These are phyloP conservation scores for Lyophyllum shimeji DNA, from an alignment of 768 basidiomycete species.

Conservation along the genomic window DNA sequence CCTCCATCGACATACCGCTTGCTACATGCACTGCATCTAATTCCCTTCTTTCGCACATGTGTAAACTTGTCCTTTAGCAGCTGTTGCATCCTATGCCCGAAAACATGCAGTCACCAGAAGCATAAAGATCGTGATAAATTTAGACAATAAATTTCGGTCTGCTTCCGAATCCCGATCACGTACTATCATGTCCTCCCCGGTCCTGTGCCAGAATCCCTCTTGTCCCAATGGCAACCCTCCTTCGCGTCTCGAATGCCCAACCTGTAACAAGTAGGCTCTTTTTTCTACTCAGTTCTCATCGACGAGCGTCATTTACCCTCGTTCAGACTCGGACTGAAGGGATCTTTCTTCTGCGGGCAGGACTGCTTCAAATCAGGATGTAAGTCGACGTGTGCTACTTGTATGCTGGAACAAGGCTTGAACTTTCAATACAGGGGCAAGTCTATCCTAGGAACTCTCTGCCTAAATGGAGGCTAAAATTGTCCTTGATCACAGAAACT, in stretches of 20 bases:
- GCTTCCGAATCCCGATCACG: slow-evolving; percentile 1
- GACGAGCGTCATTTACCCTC: slow-evolving; percentile 15
- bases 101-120: neutral
- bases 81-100: neutral
- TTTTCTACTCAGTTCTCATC: neutral
- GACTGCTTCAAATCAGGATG: slow-evolving; percentile 96
- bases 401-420: slow-evolving; percentile 1
- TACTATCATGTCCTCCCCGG: slow-evolving; percentile 20
- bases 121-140: neutral
- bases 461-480: neutral
- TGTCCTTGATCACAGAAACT: slow-evolving; percentile 54
- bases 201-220: slow-evolving; percentile 64
- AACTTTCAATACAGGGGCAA: slow-evolving; percentile 22
- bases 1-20: slow-evolving; percentile 16
- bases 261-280: slow-evolving; percentile 79
- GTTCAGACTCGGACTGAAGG: slow-evolving; percentile 71
- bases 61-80: slow-evolving; percentile 11
- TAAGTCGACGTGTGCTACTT: slow-evolving; percentile 40
- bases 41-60: slow-evolving; percentile 3
- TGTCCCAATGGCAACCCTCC: slow-evolving; percentile 84
- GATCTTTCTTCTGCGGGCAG: slow-evolving; percentile 92
- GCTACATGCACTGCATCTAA: slow-evolving; percentile 12
- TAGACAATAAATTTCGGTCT: slow-evolving; percentile 8
- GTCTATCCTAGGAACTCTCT: slow-evolving; percentile 2
- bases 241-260: slow-evolving; percentile 88